phyloP scores from a whole-genome alignment of 306 rosid genomes.

The Medicago truncatula region DNA sequence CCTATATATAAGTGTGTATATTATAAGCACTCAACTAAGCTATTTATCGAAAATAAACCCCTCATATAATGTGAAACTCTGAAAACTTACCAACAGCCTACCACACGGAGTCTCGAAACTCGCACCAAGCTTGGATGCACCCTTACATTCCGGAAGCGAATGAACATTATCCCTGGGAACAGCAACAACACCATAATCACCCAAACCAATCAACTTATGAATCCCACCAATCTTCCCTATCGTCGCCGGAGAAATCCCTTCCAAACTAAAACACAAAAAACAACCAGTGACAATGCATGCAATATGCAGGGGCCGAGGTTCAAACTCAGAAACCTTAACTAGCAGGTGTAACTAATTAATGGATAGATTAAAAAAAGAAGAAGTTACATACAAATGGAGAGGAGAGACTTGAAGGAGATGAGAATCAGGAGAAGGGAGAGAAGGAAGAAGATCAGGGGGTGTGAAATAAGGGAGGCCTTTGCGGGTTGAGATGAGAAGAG shows the following conservation, averaged over 20 bases:
- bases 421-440: constrained; percentile 93
- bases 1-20: no score
- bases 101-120: constrained; percentile 92
- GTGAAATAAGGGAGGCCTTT: constrained; percentile 82
- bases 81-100: constrained; percentile 68
- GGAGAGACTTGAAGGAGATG: constrained; percentile 83
- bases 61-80: background rate
- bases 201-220: constrained; percentile 68
- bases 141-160: constrained; percentile 71
- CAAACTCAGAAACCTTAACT: no score
- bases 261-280: constrained; percentile 59
- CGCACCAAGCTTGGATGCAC: constrained; percentile 68
- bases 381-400: constrained; percentile 72
- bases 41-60: background rate
- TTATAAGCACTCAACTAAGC: background rate
- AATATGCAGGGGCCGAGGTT: no score
- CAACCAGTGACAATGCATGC: no score
- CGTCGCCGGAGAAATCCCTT: constrained; percentile 70
- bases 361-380: no score
- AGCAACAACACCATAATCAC: constrained; percentile 65
- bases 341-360: no score
- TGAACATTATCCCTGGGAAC: constrained; percentile 79
- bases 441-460: constrained; percentile 80
- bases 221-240: constrained; percentile 82
- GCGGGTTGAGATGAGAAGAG: constrained; percentile 81